Evolutionary conservation across 306 rosid genomes (phyloP).

Genomic region (Glycine latifolia): DNA sequence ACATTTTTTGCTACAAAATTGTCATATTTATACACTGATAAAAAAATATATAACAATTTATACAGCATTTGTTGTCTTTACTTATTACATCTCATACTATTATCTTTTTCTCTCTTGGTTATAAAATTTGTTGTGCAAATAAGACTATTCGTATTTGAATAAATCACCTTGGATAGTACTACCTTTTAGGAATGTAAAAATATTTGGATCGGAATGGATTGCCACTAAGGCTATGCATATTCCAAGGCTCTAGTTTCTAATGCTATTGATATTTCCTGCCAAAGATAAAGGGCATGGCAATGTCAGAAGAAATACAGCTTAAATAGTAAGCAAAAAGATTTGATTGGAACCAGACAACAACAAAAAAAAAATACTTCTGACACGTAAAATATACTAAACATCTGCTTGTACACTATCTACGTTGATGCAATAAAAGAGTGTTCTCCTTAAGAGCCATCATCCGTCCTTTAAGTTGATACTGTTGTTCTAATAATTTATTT

Average conservation of each 20-base stretch:
- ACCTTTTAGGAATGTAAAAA: slow-evolving; percentile 14
- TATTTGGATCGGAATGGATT: slow-evolving; percentile 22
- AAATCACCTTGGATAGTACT: slow-evolving; percentile 17
- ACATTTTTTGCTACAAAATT: neutral
- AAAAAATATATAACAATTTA: neutral
- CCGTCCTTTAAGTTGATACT: too few relatives aligned
- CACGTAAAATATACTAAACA: neutral
- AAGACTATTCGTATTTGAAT: slow-evolving; percentile 22
- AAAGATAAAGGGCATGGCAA: slow-evolving; percentile 20
- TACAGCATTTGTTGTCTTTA: neutral
- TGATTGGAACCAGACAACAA: neutral
- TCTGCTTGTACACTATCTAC: too few relatives aligned
- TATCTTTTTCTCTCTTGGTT: neutral
- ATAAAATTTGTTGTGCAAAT: neutral
- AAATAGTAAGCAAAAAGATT: neutral
- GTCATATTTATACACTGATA: neutral
- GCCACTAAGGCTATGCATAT: slow-evolving; percentile 39
- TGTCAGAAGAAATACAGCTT: slow-evolving; percentile 28
- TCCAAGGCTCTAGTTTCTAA: slow-evolving; percentile 59
- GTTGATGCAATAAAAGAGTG: too few relatives aligned
- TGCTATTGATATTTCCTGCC: slow-evolving; percentile 78
- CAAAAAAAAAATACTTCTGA: neutral
- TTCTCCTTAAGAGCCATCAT: too few relatives aligned
- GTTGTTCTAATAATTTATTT: too few relatives aligned
- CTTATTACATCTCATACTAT: neutral